Evolutionary conservation across 176 grass and related monocot genomes (phyloP).

Genomic region (Leersia perrieri): DNA sequence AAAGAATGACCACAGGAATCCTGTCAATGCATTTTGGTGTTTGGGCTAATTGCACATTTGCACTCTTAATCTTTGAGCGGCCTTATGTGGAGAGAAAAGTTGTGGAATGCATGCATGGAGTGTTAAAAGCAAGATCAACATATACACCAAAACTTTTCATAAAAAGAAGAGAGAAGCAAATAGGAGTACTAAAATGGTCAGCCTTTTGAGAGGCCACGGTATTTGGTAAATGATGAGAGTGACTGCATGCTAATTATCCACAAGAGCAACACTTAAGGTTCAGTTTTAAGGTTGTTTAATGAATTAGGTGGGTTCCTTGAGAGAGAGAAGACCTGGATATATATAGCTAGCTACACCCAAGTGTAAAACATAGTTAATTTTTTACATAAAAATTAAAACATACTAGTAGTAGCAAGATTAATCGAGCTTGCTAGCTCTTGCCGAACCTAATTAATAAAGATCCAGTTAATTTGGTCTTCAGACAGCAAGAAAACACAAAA

Average conservation of each 20-base stretch:
- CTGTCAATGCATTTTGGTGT: background rate
- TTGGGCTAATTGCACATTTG: background rate
- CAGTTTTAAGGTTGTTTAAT: background rate
- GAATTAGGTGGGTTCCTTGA: background rate
- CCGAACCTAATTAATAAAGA: background rate
- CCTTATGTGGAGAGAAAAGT: background rate
- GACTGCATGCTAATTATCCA: background rate
- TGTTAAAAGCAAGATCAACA: background rate
- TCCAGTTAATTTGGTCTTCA: background rate
- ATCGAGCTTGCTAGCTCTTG: background rate
- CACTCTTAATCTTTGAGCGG: background rate
- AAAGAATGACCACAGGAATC: background rate
- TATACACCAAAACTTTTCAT: background rate
- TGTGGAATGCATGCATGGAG: background rate
- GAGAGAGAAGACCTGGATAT: background rate
- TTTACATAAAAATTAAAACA: background rate
- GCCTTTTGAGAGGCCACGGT: background rate
- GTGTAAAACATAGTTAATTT: no score
- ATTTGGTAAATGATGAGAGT: background rate
- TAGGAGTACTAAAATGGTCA: background rate
- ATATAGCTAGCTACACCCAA: background rate
- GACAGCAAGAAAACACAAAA: background rate
- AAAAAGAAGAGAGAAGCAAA: background rate
- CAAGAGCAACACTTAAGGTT: background rate
- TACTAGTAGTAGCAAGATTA: background rate